Evolutionary conservation across 495 filamentous ascomycete genomes (phyloP).

Genomic region (Pseudomonodictys pantanalensis): DNA sequence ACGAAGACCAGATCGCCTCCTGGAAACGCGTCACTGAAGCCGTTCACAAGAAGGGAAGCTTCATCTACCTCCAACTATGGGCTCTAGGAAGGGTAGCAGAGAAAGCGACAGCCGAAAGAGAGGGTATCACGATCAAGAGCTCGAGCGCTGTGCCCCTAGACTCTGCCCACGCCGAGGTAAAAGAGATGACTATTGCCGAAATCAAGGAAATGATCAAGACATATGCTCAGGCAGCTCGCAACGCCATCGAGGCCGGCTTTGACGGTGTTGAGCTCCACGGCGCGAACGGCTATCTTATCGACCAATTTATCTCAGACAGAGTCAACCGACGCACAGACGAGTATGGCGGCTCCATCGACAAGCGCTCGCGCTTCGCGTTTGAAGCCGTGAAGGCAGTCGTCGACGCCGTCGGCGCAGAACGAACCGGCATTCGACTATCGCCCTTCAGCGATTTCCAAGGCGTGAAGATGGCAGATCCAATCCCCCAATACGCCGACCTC

Average conservation of each 20-base stretch:
- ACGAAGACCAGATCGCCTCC: constrained; percentile 15
- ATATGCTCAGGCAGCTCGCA: neutral
- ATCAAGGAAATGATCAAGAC: constrained; percentile 7
- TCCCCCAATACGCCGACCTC: constrained; percentile 60
- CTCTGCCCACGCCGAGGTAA: neutral
- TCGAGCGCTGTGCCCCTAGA: constrained; percentile 13
- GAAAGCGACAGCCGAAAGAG: constrained; percentile 41
- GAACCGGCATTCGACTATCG: constrained; percentile 59
- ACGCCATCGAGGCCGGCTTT: constrained; percentile 54
- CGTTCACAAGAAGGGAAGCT: constrained; percentile 18
- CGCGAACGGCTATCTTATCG: constrained; percentile 69
- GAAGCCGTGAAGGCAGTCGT: constrained; percentile 62
- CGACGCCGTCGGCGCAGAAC: constrained; percentile 60
- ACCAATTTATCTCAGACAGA: constrained; percentile 67
- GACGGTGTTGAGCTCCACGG: constrained; percentile 72
- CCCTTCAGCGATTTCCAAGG: constrained; percentile 65
- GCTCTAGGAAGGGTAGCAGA: constrained; percentile 40
- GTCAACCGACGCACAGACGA: constrained; percentile 60
- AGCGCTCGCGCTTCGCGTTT: constrained; percentile 60
- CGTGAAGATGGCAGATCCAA: constrained; percentile 54
- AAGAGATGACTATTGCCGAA: constrained; percentile 13
- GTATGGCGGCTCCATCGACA: constrained; percentile 69
- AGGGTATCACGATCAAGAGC: constrained; percentile 33
- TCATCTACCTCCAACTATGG: constrained; percentile 20
- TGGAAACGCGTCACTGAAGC: constrained; percentile 17